Evolutionary conservation across 192 early-diverging fungal genomes (phyloP).

Genomic region (Coemansia sp.): DNA sequence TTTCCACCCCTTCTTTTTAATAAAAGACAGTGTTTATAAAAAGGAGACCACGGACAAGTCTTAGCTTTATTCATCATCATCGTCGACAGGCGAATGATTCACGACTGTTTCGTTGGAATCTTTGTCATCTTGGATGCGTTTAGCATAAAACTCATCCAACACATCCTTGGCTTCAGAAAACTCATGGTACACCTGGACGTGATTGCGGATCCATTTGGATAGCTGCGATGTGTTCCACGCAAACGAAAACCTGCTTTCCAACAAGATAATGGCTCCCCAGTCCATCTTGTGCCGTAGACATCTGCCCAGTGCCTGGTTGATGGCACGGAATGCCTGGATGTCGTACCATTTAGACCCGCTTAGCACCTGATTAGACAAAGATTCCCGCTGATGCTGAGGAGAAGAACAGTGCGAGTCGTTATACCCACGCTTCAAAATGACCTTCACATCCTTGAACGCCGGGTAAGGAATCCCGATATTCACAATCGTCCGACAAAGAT

Average conservation of each 20-base stretch:
- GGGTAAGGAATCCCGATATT: constrained; percentile 63
- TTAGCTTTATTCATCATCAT: neutral
- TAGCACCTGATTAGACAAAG: constrained; percentile 10
- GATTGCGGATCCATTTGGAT: constrained; percentile 54
- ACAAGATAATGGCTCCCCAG: constrained; percentile 64
- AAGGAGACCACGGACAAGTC: constrained; percentile 1
- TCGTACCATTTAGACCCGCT: constrained; percentile 58
- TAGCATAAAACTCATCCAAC: constrained; percentile 29
- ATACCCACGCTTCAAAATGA: constrained; percentile 56
- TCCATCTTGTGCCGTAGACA: constrained; percentile 60
- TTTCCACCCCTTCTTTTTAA: neutral
- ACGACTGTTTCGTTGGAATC: neutral
- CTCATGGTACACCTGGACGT: constrained; percentile 12
- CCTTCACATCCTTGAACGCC: constrained; percentile 50
- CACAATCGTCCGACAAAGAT: constrained; percentile 52
- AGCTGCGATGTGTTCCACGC: constrained; percentile 27
- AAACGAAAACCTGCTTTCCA: constrained; percentile 54
- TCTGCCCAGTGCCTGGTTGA: constrained; percentile 62
- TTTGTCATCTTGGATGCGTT: neutral
- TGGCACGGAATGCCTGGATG: constrained; percentile 60
- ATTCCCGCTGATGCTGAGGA: neutral
- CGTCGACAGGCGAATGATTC: neutral
- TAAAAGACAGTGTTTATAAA: neutral
- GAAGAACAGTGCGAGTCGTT: constrained; percentile 27
- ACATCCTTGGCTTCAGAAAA: constrained; percentile 26